Conservation (phyloP, 257 asterid genomes). For the Forsythia viridissima region DNA sequence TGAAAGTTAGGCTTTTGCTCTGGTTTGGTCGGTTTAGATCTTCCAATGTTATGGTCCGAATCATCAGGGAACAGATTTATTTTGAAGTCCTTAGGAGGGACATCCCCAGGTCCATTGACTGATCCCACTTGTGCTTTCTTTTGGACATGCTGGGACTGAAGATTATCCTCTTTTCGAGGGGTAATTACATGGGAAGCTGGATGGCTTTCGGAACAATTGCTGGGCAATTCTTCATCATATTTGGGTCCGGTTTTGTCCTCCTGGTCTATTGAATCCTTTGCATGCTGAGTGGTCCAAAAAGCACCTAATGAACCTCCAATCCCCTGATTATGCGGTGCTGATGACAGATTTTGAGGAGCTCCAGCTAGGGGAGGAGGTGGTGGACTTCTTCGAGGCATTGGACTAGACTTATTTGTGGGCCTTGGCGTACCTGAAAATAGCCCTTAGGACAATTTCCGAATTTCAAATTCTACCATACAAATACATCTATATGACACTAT, state of each 20-base stretch:
- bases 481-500: neutral
- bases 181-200: slow-evolving; percentile 22
- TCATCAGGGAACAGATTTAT: slow-evolving; percentile 56
- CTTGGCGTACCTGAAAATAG: slow-evolving; percentile 60
- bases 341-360: slow-evolving; percentile 48
- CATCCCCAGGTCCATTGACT: slow-evolving; percentile 35
- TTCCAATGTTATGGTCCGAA: slow-evolving; percentile 38
- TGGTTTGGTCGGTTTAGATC: slow-evolving; percentile 40
- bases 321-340: slow-evolving; percentile 46
- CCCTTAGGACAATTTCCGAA: neutral
- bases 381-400: slow-evolving; percentile 82
- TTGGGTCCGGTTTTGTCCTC: slow-evolving; percentile 59
- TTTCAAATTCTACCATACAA: slow-evolving; percentile 10
- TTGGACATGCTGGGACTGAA: neutral
- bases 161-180: slow-evolving; percentile 33
- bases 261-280: slow-evolving; percentile 48
- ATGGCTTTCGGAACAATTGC: slow-evolving; percentile 28
- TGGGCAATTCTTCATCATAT: slow-evolving; percentile 55
- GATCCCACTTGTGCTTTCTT: slow-evolving; percentile 35
- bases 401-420: slow-evolving; percentile 63
- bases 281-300: slow-evolving; percentile 87
- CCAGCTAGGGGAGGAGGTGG: slow-evolving; percentile 79
- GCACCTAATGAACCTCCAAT: slow-evolving; percentile 70
- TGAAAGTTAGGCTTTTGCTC: slow-evolving; percentile 47
- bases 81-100: slow-evolving; percentile 38